Base-by-base conservation (phyloP, 441 rosid species). In the Gossypium trilobum region DNA sequence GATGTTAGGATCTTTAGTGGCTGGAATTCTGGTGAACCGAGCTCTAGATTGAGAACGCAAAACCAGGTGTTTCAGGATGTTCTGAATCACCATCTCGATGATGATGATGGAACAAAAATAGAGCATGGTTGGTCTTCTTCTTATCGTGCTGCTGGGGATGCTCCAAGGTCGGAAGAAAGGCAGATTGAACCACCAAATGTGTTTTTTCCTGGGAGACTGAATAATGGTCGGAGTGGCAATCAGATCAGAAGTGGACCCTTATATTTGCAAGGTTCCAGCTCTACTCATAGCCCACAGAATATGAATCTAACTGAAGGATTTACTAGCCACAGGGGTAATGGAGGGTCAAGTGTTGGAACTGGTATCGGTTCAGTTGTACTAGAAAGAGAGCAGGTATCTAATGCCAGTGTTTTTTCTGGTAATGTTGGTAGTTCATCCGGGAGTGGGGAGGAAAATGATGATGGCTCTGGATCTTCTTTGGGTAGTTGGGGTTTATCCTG, bases 401-500 rank as follows among this genome's bases (percentile, higher is more conserved):
- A 80, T 72, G 70, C 80, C 60, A 57, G 16, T 39, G 70, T 73
- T 76, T 70, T 81, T 44, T 77, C 79, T 51, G 72, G 65, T 44
- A 83, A 82, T 78, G 78, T 74, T 27, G 87, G 84, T 55, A 78
- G 81, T 79, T 86, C 89, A 72, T 81, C 86, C 50, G 87, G 88
- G 77, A 84, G 77, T 84, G 63, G 75, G 64, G 97, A 88, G 50
- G 93, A 86, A 75, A 81, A 77, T 33, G 74, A 74, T 66, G 82
- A 78, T 69, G 87, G 85, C 42, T 77, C 87, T 6, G 81, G 84
- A 50, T 79, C 91, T 58, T 81, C 94, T 33, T 44, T 86, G 62
- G 88, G 86, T 62, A 75, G 79, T 77, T 88, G 92, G 92, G 89
- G 91, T 74, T 80, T 77, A 52, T 91, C 98, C 31, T 87, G 95